Evolutionary conservation across 169 alveolate genomes (phyloP), one percentile per base, ranked within the genome.

Genomic region (Plasmodium gonderi): DNA sequence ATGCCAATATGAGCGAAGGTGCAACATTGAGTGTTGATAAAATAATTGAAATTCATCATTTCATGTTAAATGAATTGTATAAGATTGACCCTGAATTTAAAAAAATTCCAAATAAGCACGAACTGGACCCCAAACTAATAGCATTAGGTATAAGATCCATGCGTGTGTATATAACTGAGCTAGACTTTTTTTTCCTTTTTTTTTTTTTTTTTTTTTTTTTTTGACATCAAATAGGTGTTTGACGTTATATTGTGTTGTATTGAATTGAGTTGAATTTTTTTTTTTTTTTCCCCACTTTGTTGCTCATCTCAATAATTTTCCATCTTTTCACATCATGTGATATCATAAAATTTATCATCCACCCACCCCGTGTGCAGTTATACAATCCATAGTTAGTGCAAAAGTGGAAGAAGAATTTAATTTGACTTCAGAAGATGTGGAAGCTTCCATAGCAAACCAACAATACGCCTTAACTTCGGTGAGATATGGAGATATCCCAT

Each of bases 311-410:
- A 7, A 26, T 51, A 0, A 51, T 26, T 12, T 54, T 54, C 33
- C 11, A 23, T 31, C n/a, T 54, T 54, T 60, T 20, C n/a, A n/a
- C n/a, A n/a, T n/a, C n/a, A n/a, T n/a, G n/a, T n/a, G 12, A 20
- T 36, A 60, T 60, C n/a, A 0, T 23, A 17, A 20, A 60, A 60
- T 14, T 60, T 60, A 3, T 60, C 26, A 20, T 60, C 17, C 72
- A 29, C 72, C n/a, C 17, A 9, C 60, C 76, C 38, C 38, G 11
- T 47, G 36, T 67, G 78, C 91, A 72, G 92, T 97, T 3, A 96
- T 96, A 31, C 98, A 96, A 75, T 96, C 97, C 23, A 94, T 96
- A 72, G 94, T 96, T n/a, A 96, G 97, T n/a, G 96, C 98, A 47
- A 96, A 94, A 74, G 98, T 96, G 40, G 97, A 96, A 90, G 93